These are phyloP conservation scores for Leccinum variicolor DNA, from an alignment of 768 basidiomycete genomes.

Conservation along the genomic window DNA sequence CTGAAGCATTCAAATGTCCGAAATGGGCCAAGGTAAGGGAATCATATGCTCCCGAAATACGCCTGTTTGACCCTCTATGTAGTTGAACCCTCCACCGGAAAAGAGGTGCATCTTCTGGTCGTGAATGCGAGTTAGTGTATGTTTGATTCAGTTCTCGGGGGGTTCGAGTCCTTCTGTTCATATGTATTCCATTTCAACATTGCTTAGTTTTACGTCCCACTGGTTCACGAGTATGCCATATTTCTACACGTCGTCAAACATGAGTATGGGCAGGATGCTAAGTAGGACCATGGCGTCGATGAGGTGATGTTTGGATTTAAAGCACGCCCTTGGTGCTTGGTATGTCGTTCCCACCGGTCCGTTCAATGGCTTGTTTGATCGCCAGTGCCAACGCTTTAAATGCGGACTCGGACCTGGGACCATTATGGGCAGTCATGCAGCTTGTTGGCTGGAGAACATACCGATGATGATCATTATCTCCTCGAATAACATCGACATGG, in stretches of 20 bases:
- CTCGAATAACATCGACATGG: constrained; percentile 91
- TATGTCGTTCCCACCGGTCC: constrained; percentile 85
- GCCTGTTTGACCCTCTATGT: neutral
- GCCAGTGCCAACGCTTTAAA: constrained; percentile 98
- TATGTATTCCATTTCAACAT: constrained; percentile 17
- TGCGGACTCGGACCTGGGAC: constrained; percentile 83
- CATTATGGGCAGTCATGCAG: neutral
- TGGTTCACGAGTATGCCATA: constrained; percentile 1
- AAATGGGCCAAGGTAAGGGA: constrained; percentile 63
- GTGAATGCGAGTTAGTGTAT: constrained; percentile 20
- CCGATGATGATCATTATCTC: constrained; percentile 98
- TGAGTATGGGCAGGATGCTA: neutral
- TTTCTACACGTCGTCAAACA: neutral
- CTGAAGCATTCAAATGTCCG: constrained; percentile 81
- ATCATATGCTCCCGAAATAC: neutral
- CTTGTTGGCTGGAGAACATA: constrained; percentile 33
- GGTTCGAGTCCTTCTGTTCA: constrained; percentile 2
- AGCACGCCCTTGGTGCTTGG: constrained; percentile 98
- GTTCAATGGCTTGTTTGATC: constrained; percentile 90
- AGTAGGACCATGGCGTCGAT: neutral
- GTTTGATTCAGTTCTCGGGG: constrained; percentile 1
- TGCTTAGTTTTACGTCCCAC: neutral
- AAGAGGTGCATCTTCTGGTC: constrained; percentile 82
- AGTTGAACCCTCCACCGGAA: constrained; percentile 84
- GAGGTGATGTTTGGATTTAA: constrained; percentile 26